phyloP scores from a whole-genome alignment of 176 grass and related monocot genomes.

The Aegilops sharonensis region DNA sequence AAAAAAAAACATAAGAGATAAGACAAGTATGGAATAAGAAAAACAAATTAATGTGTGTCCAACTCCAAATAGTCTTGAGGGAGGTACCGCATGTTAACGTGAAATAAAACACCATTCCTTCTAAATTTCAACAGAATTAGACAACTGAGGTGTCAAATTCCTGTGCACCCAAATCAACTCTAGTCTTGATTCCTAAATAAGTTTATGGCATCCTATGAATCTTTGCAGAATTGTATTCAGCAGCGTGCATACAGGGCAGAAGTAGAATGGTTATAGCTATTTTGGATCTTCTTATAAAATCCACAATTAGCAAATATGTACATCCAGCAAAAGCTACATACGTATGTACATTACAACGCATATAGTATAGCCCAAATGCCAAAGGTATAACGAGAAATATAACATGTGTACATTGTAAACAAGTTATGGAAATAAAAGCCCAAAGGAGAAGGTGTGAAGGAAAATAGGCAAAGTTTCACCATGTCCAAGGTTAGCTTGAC shows the following conservation, averaged over 20 bases:
- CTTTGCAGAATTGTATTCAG: not conserved
- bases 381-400: not conserved
- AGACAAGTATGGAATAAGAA: not conserved
- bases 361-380: not conserved
- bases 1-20: not conserved
- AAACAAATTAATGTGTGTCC: not conserved
- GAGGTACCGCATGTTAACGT: not conserved
- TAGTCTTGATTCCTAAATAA: not conserved
- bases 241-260: not conserved
- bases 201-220: not conserved
- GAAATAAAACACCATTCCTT: constrained; percentile 1
- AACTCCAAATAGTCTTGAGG: not conserved
- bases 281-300: not conserved
- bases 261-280: not conserved
- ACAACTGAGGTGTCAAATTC: not conserved
- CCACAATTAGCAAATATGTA: not conserved
- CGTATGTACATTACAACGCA: not conserved
- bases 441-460: not conserved
- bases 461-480: not conserved
- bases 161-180: not conserved
- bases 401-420: not conserved
- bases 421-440: not conserved
- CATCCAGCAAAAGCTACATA: not conserved
- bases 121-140: not conserved
- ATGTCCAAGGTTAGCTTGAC: not conserved